These are phyloP conservation scores for Zymoseptoria passerinii DNA, from an alignment of 2,329 filamentous ascomycete genomes.

Conservation along the genomic window DNA sequence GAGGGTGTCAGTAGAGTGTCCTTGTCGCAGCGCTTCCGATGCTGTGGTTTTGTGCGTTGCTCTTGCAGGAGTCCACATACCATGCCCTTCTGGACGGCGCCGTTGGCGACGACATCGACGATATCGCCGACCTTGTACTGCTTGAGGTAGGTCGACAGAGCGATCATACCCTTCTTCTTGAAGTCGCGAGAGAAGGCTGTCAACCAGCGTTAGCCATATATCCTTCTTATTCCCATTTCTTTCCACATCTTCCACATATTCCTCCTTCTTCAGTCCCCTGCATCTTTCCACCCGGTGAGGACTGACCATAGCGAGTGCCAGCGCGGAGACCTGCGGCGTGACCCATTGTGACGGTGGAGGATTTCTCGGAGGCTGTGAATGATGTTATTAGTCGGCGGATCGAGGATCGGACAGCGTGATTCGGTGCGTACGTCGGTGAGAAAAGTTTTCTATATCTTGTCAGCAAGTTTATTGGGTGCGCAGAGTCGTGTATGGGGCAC, in stretches of 20 bases:
- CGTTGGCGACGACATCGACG: conserved; percentile 97
- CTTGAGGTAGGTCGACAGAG: conserved; percentile 86
- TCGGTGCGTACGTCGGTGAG: background rate
- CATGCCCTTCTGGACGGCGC: conserved; percentile 87
- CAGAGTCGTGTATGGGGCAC: background rate
- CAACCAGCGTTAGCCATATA: conserved; percentile 34
- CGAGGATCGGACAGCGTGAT: background rate
- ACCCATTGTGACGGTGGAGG: conserved; percentile 42
- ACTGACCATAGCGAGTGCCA: conserved; percentile 37
- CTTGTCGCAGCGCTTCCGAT: conserved; percentile 1
- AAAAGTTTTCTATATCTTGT: background rate
- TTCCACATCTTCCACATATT: conserved; percentile 3
- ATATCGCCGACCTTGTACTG: conserved; percentile 98
- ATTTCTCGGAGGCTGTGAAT: conserved; percentile 18
- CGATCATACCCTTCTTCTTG: conserved; percentile 92
- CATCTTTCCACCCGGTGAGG: conserved; percentile 3
- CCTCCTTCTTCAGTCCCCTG: background rate
- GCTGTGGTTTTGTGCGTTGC: background rate
- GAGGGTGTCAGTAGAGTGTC: conserved; percentile 4
- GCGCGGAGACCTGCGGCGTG: conserved; percentile 42
- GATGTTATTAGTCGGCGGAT: conserved; percentile 11
- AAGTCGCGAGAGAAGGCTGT: conserved; percentile 79
- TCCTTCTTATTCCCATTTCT: conserved; percentile 29
- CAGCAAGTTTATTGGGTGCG: background rate
- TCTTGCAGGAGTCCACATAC: conserved; percentile 47